phyloP scores from a whole-genome alignment of 352 stramenopile genomes.

The Lagenidium giganteum region DNA sequence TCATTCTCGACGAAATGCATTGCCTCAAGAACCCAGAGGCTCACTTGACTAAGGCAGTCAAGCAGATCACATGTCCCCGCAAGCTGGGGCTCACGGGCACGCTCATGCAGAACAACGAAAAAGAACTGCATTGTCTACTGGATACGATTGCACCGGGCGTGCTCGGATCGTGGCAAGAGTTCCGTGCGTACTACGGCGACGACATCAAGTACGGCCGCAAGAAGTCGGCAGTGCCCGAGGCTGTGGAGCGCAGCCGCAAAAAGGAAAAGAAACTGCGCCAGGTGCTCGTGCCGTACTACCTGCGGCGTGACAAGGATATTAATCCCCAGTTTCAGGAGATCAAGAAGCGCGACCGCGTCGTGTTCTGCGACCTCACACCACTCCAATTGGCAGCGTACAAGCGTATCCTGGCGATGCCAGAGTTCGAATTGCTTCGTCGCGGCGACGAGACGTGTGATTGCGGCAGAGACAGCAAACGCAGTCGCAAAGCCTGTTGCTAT shows the following conservation, averaged over 20 bases:
- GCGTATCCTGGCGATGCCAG: conserved; percentile 60
- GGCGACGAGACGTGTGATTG: conserved; percentile 69
- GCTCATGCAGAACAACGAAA: conserved; percentile 86
- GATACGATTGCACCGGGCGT: conserved; percentile 66
- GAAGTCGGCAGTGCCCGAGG: conserved; percentile 62
- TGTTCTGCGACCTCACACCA: conserved; percentile 74
- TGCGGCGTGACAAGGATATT: conserved; percentile 68
- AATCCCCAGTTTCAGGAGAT: conserved; percentile 67
- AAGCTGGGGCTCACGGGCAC: conserved; percentile 88
- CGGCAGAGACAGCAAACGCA: conserved; percentile 43
- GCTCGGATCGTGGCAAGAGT: conserved; percentile 58
- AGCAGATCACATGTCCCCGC: conserved; percentile 45
- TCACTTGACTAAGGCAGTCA: conserved; percentile 85
- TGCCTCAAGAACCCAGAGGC: conserved; percentile 97
- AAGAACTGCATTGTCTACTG: conserved; percentile 74
- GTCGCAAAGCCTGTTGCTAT: conserved; percentile 64
- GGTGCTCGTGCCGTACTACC: conserved; percentile 56
- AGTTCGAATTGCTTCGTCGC: conserved; percentile 60
- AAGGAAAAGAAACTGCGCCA: conserved; percentile 66
- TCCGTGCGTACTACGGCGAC: conserved; percentile 71
- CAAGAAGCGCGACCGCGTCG: conserved; percentile 73
- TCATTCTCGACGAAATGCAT: conserved; percentile 99
- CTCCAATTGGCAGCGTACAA: conserved; percentile 67
- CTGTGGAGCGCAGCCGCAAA: conserved; percentile 46
- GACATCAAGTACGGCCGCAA: conserved; percentile 84